Conservation (phyloP, 441 rosid species). For the Pelargonium myrrhifolium region DNA sequence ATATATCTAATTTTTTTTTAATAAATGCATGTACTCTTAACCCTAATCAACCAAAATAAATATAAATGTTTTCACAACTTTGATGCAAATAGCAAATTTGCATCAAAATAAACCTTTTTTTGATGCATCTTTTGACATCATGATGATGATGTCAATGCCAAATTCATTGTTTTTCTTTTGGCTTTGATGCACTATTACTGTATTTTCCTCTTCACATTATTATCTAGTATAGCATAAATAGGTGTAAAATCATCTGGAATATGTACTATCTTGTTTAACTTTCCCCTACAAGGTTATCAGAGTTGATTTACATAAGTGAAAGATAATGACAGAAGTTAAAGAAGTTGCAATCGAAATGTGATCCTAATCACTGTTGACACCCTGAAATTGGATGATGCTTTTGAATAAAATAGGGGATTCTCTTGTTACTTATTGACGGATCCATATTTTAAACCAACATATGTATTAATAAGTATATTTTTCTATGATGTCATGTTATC, state of each 20-base stretch:
- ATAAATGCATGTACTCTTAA: slow-evolving; percentile 17
- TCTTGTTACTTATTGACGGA: neutral
- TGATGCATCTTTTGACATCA: neutral
- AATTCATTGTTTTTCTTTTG: neutral
- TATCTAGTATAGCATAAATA: neutral
- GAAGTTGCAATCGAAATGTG: neutral
- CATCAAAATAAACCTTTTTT: no score
- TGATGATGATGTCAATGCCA: neutral
- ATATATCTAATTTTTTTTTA: slow-evolving; percentile 11
- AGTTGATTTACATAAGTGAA: neutral
- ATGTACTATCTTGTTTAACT: neutral
- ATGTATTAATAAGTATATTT: neutral
- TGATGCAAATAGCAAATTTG: no score
- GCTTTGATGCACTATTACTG: neutral
- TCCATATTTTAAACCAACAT: neutral
- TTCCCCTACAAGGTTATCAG: neutral
- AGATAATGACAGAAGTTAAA: neutral
- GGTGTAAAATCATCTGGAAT: neutral
- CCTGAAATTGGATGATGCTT: neutral
- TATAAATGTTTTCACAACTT: neutral
- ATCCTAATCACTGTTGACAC: neutral
- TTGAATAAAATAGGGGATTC: neutral
- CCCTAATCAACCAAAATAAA: neutral
- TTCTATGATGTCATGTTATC: neutral
- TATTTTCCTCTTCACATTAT: neutral